Base-by-base conservation (phyloP, 306 rosid genomes). In the Prunus dulcis region DNA sequence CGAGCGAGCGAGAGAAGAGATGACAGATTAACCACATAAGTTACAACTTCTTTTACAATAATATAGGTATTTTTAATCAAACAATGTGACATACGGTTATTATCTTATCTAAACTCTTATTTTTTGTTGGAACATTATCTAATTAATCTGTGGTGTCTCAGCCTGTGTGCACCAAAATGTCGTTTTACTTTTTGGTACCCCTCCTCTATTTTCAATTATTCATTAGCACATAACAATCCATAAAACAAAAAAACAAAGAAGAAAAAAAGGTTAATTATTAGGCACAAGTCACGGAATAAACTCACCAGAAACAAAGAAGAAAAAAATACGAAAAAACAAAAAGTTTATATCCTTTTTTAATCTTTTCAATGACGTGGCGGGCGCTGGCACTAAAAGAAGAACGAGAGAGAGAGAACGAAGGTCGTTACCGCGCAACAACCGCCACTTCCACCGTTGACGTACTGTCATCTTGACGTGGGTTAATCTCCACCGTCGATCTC, bases 391-490 rank as follows among this genome's bases (percentile, higher is more conserved):
- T 9, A 19, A 38, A 38, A 56, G n/a, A 22, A 34, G 8, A 71
- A 71, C 34, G 64, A 55, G 4, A 55, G 14, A 53, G 76, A 20
- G 41, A 53, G 2, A 34, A 22, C 19, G 17, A 50, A 22, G 45
- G 76, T 57, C 56, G 76, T 72, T 57, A 72, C 67, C 3, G 22
- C 65, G 9, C 65, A 55, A 34, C 56, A 41, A 56, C 67, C 56
- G 53, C 56, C 66, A 38, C 38, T 34, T 38, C 18, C 55, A 14
- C 23, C 1, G 34, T 30, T n/a, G 75, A 53, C 75, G 30, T 47
- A 11, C n/a, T 19, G 10, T 15, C n/a, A 20, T 23, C 12, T 9
- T 38, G 1, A 49, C 46, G 62, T 17, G 43, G 55, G 30, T 6
- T 10, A 27, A 73, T 73, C 28, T 1, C 1, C 45, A 3, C 57